Base-by-base conservation (phyloP, 805 yeast genomes). In the Isabelozyma rhagii region DNA sequence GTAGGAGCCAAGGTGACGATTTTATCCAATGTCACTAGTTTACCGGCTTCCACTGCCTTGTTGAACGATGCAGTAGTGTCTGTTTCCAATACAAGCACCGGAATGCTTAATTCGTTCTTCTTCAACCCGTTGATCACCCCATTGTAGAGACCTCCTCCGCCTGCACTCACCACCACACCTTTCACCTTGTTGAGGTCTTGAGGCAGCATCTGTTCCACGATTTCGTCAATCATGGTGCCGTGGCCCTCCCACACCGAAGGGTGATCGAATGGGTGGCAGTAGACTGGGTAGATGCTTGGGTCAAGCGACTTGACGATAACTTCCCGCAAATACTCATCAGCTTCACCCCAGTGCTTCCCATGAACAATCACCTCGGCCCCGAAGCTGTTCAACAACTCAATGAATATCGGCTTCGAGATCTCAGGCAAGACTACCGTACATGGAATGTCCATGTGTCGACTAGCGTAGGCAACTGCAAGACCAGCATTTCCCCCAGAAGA, bases 401-500 rank as follows among this genome's bases (percentile, higher is more conserved):
- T 47, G 4, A 66, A 62, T 1, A 49, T 47, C 10, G 54, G 50
- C 47, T 63, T 63, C 7, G 66, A 46, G 27, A 49, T 53, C 10
- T 14, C 44, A 0, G 72, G 72, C 14, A 68, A 49, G 3, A 66
- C 70, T 21, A 68, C 72, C 3, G 71, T 67, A 46, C 71, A 68
- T 25, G 54, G 47, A 3, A 63, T 51, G 8, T 46, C 46, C 47
- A 53, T 64, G 47, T 45, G 46, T 44, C 48, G 57, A 27, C 63
- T 54, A 10, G 64, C 58, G 40, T 60, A 63, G 3, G 71, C 72
- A 17, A 71, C 71, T 3, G 72, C 71, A 18, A 68, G 46, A 0
- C 71, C 73, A 0, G 72, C 73, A 52, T 67, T 68, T 1, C 71
- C 72, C n/a, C 71, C 73, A 2, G 70, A 64, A 4, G 69, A 63